Conservation (phyloP, 441 rosid species). For the Aleurites moluccanus region DNA sequence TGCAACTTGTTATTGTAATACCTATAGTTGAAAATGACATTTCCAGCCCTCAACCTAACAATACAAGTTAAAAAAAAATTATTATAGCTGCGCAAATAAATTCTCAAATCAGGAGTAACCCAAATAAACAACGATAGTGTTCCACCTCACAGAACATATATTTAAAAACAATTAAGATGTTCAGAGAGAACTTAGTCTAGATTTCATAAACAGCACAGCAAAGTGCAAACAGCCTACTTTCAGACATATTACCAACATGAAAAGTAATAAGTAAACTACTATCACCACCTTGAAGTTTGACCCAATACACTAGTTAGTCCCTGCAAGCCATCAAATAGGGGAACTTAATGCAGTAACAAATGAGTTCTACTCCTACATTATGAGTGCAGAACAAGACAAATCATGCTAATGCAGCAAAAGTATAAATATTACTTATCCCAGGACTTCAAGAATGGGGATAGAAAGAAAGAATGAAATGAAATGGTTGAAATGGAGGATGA, state of each 20-base stretch:
- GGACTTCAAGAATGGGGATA: not conserved
- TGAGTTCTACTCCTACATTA: not conserved
- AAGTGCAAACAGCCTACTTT: conserved; percentile 10
- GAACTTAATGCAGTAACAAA: not conserved
- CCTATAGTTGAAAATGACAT: conserved; percentile 91
- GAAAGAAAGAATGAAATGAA: not conserved
- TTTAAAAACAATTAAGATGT: not conserved
- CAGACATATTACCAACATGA: not conserved
- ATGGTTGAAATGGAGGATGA: not conserved
- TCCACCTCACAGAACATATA: not conserved
- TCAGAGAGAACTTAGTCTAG: not conserved
- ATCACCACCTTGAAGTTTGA: no score
- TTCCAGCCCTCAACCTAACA: conserved; percentile 89
- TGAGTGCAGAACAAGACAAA: not conserved
- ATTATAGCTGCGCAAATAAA: conserved; percentile 11
- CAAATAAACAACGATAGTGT: not conserved
- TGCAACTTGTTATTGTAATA: conserved; percentile 89
- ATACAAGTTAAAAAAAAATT: conserved; percentile 22
- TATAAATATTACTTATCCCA: not conserved
- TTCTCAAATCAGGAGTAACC: not conserved
- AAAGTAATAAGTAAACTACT: not conserved
- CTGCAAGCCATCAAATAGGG: no score
- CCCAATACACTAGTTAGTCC: no score
- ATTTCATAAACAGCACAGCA: not conserved
- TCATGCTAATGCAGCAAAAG: not conserved